Base-by-base conservation (phyloP, 1,284 basidiomycete genomes). In the Cutaneotrichosporon sp. region DNA sequence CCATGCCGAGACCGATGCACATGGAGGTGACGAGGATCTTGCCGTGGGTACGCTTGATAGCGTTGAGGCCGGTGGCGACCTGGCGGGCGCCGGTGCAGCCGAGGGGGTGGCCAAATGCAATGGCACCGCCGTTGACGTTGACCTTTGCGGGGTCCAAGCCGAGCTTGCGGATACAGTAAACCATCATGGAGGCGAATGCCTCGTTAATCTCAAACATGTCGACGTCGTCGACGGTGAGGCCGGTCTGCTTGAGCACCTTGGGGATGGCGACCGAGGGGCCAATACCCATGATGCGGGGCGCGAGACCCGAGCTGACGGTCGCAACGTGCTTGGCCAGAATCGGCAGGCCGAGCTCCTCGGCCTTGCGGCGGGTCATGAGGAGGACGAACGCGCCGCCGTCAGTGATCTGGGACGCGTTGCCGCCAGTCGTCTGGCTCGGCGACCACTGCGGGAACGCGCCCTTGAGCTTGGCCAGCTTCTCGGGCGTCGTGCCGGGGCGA, bases 351-450 rank as follows among this genome's bases (percentile, higher is more conserved):
- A 94, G 85, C 67, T 86, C 86, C 76, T 88, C 85, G 14, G 94
- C 94, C 34, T 86, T 83, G 36, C 86, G 88, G 51, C 94, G 84
- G 53, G 90, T 83, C 39, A 89, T 82, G 55, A 97, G 84, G 49
- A 98, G 77, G 43, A 97, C 91, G 0, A 92, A 93, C 42, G 93
- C 91, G 18, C 94, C 94, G 56, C 94, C 94, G 68, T 98, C 96
- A 18, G 90, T 92, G 44, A 98, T 84, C 73, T 97, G 93, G 17
- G 87, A 92, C 1, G 92, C 90, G 74, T 93, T 97, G 43, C 80
- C 81, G 2, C 56, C 56, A 1, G 56, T 54, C 38, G 94, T 94
- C 69, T 96, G 91, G 1, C 93, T 96, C 10, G 81, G 77, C 13
- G 94, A 92, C 40, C 85, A 83, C 77, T 89, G 86, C 53, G 79